Conservation (phyloP, 2,329 filamentous ascomycete species). For the Neofusicoccum laricinum region DNA sequence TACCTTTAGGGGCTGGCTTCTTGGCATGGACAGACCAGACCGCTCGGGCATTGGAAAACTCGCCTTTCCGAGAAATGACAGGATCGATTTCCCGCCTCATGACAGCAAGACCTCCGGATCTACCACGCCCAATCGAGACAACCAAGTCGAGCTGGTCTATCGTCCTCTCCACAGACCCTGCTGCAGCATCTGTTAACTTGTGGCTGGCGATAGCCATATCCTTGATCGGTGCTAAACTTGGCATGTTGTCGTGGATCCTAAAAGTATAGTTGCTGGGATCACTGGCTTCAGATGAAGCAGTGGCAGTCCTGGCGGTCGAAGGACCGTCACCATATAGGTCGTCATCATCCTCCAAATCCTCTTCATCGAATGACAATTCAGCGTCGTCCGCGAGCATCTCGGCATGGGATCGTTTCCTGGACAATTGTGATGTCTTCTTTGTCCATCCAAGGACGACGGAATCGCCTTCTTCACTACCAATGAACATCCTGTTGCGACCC, state of each 20-base stretch:
- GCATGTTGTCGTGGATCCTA: slow-evolving; percentile 70
- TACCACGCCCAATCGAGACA: slow-evolving; percentile 60
- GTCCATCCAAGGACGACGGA: slow-evolving; percentile 80
- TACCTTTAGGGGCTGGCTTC: slow-evolving; percentile 61
- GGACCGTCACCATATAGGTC: slow-evolving; percentile 61
- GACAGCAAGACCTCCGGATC: slow-evolving; percentile 67
- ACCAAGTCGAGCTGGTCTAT: slow-evolving; percentile 49
- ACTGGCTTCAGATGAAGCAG: slow-evolving; percentile 36
- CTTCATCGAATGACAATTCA: slow-evolving; percentile 49
- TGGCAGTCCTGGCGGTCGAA: slow-evolving; percentile 38
- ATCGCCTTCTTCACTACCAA: slow-evolving; percentile 81
- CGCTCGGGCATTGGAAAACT: slow-evolving; percentile 69
- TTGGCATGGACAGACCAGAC: slow-evolving; percentile 79
- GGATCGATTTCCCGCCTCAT: slow-evolving; percentile 77
- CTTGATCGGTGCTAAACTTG: slow-evolving; percentile 76
- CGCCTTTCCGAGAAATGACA: slow-evolving; percentile 64
- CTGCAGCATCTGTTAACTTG: slow-evolving; percentile 21
- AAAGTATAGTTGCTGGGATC: slow-evolving; percentile 68
- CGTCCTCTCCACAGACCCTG: neutral
- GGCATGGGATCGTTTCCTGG: slow-evolving; percentile 62
- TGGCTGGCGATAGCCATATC: slow-evolving; percentile 67
- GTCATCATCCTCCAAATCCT: slow-evolving; percentile 57
- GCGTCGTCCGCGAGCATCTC: slow-evolving; percentile 55
- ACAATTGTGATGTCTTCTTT: slow-evolving; percentile 58
- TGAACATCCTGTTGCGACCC: slow-evolving; percentile 68